A percentile compares a stretch with the other conserved stretches of the same genome.
phyloP scores from a whole-genome alignment of 495 filamentous ascomycete species.

The Talaromyces trachyspermus region DNA sequence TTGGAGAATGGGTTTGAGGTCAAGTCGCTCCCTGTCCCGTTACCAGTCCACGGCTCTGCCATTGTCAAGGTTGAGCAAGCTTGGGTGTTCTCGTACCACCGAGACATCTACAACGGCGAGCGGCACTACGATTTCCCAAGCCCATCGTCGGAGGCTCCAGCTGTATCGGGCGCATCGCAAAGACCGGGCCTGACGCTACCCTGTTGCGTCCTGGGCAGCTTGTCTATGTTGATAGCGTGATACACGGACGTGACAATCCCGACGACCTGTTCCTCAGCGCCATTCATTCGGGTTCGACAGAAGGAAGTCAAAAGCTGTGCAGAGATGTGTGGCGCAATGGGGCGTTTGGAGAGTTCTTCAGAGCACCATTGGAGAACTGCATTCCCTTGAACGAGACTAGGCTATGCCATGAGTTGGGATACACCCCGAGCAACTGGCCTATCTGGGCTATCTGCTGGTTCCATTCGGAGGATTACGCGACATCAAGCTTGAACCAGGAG shows the following conservation, averaged over 20 bases:
- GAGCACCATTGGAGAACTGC: conserved; percentile 13
- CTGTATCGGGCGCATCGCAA: conserved; percentile 39
- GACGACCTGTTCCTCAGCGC: conserved; percentile 12
- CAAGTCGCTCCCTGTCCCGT: no score
- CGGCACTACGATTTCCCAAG: conserved; percentile 13
- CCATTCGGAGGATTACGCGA: conserved; percentile 12
- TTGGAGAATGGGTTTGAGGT: no score
- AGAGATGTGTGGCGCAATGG: conserved; percentile 37
- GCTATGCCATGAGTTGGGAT: neutral
- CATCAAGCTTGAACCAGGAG: conserved; percentile 35
- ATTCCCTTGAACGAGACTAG: conserved; percentile 2
- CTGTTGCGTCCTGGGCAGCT: conserved; percentile 35
- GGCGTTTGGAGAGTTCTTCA: conserved; percentile 34
- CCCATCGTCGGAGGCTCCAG: conserved; percentile 12
- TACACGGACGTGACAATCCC: conserved; percentile 40
- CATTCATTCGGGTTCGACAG: neutral
- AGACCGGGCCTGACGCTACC: conserved; percentile 38
- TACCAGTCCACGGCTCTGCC: neutral
- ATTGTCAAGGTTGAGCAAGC: conserved; percentile 6
- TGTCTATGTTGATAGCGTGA: conserved; percentile 35
- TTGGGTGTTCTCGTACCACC: conserved; percentile 12
- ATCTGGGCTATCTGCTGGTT: neutral
- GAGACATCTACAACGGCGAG: conserved; percentile 16
- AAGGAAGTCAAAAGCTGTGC: conserved; percentile 25
- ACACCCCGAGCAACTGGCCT: neutral